These are phyloP conservation scores for Arachnopeziza araneosa DNA, from an alignment of 2,329 filamentous ascomycete species.

Conservation along the genomic window DNA sequence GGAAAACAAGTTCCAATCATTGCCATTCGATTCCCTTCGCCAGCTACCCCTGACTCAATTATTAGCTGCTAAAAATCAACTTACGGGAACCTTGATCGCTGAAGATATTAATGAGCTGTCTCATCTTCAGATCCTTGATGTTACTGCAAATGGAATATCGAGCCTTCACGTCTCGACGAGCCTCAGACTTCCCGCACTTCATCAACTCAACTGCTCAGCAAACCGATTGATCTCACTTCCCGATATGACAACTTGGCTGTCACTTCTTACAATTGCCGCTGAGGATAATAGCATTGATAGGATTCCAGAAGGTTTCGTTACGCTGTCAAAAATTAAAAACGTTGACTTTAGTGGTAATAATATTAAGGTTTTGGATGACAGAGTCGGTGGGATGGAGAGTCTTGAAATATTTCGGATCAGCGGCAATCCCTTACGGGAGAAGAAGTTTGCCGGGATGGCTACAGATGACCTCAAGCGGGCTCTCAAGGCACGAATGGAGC, in stretches of 20 bases:
- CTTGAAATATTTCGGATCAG: conserved; percentile 70
- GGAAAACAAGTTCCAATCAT: conserved; percentile 66
- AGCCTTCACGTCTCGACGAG: conserved; percentile 19
- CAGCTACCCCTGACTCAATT: conserved; percentile 69
- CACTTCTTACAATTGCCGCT: conserved; percentile 65
- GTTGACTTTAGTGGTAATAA: conserved; percentile 85
- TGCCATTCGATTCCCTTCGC: conserved; percentile 66
- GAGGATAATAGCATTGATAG: conserved; percentile 75
- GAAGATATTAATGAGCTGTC: conserved; percentile 52
- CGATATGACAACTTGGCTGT: conserved; percentile 66
- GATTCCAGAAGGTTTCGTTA: conserved; percentile 71
- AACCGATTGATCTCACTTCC: conserved; percentile 74
- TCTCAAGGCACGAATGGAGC: conserved; percentile 60
- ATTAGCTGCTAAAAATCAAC: conserved; percentile 68
- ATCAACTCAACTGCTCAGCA: conserved; percentile 69
- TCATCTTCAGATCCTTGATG: conserved; percentile 68
- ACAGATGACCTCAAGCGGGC: conserved; percentile 77
- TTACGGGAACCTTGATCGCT: conserved; percentile 67
- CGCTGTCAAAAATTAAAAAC: conserved; percentile 62
- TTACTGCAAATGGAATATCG: conserved; percentile 69
- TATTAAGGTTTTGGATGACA: conserved; percentile 67
- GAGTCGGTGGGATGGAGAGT: conserved; percentile 72
- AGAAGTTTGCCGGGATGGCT: conserved; percentile 74
- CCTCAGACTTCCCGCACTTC: conserved; percentile 57
- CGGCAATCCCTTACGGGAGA: conserved; percentile 87